These are phyloP conservation scores for Ophiocordyceps sinensis DNA, from an alignment of 2,329 filamentous ascomycete species.

Conservation along the genomic window DNA sequence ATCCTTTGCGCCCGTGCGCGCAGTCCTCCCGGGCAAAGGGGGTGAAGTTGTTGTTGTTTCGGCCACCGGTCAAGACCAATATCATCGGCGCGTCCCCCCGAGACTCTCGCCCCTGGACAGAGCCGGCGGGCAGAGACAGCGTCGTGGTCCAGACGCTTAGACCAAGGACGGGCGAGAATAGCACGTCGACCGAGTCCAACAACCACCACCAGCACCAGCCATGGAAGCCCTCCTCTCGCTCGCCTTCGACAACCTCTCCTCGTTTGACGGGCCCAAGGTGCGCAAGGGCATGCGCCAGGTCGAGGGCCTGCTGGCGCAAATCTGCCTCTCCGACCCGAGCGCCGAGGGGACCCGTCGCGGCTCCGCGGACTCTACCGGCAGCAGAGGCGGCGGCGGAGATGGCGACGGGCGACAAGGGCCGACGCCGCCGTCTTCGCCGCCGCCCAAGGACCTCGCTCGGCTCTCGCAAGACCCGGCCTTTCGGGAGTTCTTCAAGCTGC, in stretches of 20 bases:
- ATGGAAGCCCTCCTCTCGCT: constrained; percentile 91
- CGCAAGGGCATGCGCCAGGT: constrained; percentile 89
- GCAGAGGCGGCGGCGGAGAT: constrained; percentile 5
- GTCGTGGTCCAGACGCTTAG: too few relatives aligned
- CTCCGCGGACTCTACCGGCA: neutral
- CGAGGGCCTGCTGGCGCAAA: constrained; percentile 84
- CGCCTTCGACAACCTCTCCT: constrained; percentile 93
- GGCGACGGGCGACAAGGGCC: constrained; percentile 5
- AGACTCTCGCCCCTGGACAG: too few relatives aligned
- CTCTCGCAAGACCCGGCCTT: constrained; percentile 77
- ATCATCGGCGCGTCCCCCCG: too few relatives aligned
- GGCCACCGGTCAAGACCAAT: too few relatives aligned
- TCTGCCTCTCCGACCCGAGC: constrained; percentile 54
- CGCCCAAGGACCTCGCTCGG: constrained; percentile 50
- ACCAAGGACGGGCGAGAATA: too few relatives aligned
- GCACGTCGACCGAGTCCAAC: too few relatives aligned
- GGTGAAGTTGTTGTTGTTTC: too few relatives aligned
- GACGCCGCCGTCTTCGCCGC: constrained; percentile 20
- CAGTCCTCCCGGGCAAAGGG: neutral
- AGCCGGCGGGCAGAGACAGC: too few relatives aligned
- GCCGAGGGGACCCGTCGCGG: neutral
- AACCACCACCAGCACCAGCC: neutral
- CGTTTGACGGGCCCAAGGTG: constrained; percentile 77
- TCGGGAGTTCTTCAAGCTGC: constrained; percentile 87
- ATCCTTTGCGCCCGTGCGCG: neutral